Conservation (phyloP, 2,329 filamentous ascomycete species). For the Cladophialophora bantiana region DNA sequence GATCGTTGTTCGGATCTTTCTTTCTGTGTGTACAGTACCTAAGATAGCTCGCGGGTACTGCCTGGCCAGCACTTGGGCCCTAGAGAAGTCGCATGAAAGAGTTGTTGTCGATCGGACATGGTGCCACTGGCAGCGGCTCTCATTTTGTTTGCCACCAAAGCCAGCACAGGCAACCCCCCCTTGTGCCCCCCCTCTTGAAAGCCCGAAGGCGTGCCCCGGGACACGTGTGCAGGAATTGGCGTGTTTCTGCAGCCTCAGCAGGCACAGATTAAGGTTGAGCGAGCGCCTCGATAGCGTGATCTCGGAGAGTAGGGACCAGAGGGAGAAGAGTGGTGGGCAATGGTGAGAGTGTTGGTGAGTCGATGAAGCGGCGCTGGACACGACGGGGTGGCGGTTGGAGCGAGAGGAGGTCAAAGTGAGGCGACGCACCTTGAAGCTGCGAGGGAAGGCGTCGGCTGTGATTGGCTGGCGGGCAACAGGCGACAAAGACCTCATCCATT, state of each 20-base stretch:
- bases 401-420: constrained; percentile 18
- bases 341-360: constrained; percentile 7
- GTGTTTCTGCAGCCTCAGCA: constrained; percentile 20
- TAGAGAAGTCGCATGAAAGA: neutral
- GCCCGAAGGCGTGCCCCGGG: neutral
- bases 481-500: constrained; percentile 1
- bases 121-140: neutral
- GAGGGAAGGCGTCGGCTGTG: constrained; percentile 10
- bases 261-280: constrained; percentile 11
- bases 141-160: constrained; percentile 12
- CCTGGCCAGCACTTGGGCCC: constrained; percentile 3
- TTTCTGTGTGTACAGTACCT: neutral
- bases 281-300: constrained; percentile 18
- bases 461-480: constrained; percentile 12
- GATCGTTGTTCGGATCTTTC: constrained; percentile 12
- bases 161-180: neutral
- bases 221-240: constrained; percentile 20
- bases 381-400: too few species aligned
- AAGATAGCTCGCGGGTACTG: constrained; percentile 1
- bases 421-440: neutral
- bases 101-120: constrained; percentile 5
- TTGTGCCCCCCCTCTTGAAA: neutral
- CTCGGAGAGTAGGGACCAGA: neutral
- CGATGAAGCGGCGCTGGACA: neutral
- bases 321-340: neutral